These are phyloP conservation scores for Malassezia sympodialis DNA, from an alignment of 1,284 basidiomycete species.

Conservation along the genomic window DNA sequence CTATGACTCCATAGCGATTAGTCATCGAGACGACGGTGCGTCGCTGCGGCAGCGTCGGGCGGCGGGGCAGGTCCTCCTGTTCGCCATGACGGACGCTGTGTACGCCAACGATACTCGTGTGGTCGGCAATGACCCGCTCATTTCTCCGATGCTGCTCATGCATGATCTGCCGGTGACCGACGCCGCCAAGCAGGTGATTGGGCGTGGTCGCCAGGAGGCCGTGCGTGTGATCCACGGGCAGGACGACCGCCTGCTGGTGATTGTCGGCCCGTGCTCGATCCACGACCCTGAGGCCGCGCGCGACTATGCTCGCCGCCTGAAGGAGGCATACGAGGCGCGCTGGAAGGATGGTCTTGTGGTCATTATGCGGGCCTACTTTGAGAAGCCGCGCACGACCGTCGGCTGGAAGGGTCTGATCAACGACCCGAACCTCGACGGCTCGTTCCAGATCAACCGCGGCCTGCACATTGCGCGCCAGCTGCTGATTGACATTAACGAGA, in stretches of 20 bases:
- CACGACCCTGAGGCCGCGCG: conserved; percentile 79
- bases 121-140: conserved; percentile 44
- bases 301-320: conserved; percentile 63
- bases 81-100: conserved; percentile 9
- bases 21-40: background rate
- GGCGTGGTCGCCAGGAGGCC: conserved; percentile 30
- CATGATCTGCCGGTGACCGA: conserved; percentile 41
- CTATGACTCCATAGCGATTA: background rate
- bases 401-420: conserved; percentile 61
- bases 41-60: background rate
- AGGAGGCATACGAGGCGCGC: conserved; percentile 45
- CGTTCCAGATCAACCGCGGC: conserved; percentile 95
- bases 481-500: conserved; percentile 74
- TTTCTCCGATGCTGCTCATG: conserved; percentile 37
- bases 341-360: conserved; percentile 70
- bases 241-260: conserved; percentile 46
- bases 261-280: conserved; percentile 80
- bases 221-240: conserved; percentile 38
- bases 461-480: conserved; percentile 67
- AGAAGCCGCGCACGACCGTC: conserved; percentile 65
- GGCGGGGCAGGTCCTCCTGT: background rate
- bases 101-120: conserved; percentile 42
- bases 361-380: conserved; percentile 90
- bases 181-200: conserved; percentile 32
- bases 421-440: conserved; percentile 78